Percentiles rank a stretch among this genome's conserved stretches.
Conservation (phyloP, 2,329 filamentous ascomycete species). For the Scedosporium apiospermum region DNA sequence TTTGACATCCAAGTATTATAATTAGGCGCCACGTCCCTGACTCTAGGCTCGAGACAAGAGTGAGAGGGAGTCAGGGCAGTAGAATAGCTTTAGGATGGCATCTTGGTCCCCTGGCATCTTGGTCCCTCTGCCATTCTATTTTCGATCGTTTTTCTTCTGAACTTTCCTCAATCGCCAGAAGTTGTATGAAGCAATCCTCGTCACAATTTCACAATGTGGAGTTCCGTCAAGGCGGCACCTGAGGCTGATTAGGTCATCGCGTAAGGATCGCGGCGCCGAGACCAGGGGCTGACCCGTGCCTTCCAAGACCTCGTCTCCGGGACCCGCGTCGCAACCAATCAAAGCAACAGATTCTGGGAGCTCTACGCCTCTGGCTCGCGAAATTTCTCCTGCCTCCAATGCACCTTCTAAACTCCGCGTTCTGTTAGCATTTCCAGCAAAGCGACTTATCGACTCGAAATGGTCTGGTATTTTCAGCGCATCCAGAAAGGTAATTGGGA, state of each 20-base stretch:
- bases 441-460: slow-evolving; percentile 5
- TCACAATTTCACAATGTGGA: too few species aligned
- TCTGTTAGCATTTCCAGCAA: slow-evolving; percentile 4
- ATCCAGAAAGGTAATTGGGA: not conserved
- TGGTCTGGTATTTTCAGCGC: not conserved
- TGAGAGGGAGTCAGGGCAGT: too few species aligned
- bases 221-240: too few species aligned
- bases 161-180: too few species aligned
- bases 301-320: not conserved
- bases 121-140: too few species aligned
- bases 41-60: too few species aligned
- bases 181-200: too few species aligned
- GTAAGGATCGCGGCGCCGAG: not conserved
- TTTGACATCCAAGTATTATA: too few species aligned
- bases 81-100: too few species aligned
- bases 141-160: too few species aligned
- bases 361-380: slow-evolving; percentile 1
- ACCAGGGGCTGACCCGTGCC: not conserved
- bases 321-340: not conserved
- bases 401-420: slow-evolving; percentile 4
- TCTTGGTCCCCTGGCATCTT: too few species aligned
- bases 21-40: too few species aligned
- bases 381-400: not conserved
- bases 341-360: not conserved
- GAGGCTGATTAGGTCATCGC: not conserved